A percentile compares a stretch with the other conserved stretches of the same genome.
Evolutionary conservation across 2,329 filamentous ascomycete species (phyloP).

Genomic region (Colletotrichum sp.): DNA sequence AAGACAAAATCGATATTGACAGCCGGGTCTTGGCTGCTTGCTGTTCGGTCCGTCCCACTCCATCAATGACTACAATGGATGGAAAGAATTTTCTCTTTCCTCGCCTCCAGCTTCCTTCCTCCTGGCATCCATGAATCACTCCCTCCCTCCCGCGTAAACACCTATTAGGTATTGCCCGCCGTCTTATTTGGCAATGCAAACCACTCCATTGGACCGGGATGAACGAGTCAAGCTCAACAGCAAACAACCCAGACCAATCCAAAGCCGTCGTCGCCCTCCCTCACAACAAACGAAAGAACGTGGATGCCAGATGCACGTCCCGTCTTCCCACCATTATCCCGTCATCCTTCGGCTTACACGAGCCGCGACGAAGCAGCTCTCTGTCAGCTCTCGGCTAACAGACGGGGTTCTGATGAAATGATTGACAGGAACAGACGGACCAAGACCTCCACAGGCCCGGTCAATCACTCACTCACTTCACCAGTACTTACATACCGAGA

Average conservation of each 20-base stretch:
- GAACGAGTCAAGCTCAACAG: slow-evolving; percentile 11
- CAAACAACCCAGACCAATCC: slow-evolving; percentile 4
- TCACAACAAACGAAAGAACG: neutral
- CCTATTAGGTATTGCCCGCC: neutral
- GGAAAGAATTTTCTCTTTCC: neutral
- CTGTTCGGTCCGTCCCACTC: neutral
- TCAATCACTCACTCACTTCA: neutral
- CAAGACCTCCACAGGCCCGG: slow-evolving; percentile 1
- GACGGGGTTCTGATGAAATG: slow-evolving; percentile 3
- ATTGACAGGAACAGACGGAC: neutral
- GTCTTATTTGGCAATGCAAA: slow-evolving; percentile 1
- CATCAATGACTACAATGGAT: neutral
- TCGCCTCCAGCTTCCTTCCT: neutral
- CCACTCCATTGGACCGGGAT: neutral
- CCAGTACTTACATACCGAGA: slow-evolving; percentile 3
- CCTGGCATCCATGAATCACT: neutral
- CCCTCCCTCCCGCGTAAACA: neutral
- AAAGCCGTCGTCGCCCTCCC: slow-evolving; percentile 3
- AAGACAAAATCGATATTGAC: neutral
- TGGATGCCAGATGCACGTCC: neutral
- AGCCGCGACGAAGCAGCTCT: neutral
- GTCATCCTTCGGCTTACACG: neutral
- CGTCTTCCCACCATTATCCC: neutral
- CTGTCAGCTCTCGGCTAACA: slow-evolving; percentile 3
- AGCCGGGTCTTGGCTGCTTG: neutral